phyloP scores from a whole-genome alignment of 345 rosid species.

The Tarenaya hassleriana region DNA sequence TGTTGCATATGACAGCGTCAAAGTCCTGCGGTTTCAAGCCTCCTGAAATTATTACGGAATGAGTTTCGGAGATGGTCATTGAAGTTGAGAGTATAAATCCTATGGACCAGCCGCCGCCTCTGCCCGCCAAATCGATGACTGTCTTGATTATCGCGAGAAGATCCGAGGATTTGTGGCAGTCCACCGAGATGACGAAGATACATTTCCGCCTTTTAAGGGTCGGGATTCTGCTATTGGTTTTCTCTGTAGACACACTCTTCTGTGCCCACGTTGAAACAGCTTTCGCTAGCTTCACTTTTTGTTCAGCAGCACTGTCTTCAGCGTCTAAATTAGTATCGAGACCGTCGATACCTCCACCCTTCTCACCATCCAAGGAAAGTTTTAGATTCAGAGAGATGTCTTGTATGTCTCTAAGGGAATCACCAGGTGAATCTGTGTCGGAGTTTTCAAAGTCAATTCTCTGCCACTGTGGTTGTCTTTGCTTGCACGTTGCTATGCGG shows the following conservation, averaged over 20 bases:
- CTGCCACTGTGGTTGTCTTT: slow-evolving; percentile 72
- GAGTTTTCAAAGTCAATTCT: slow-evolving; percentile 38
- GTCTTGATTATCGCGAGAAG: slow-evolving; percentile 33
- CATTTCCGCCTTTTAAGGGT: slow-evolving; percentile 45
- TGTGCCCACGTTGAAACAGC: slow-evolving; percentile 30
- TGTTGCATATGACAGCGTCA: slow-evolving; percentile 72
- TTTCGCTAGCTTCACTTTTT: slow-evolving; percentile 40
- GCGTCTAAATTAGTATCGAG: slow-evolving; percentile 32
- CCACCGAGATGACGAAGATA: slow-evolving; percentile 56
- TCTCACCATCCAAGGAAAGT: slow-evolving; percentile 66
- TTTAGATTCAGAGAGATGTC: slow-evolving; percentile 64
- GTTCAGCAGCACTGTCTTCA: slow-evolving; percentile 39
- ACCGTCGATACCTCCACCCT: slow-evolving; percentile 32
- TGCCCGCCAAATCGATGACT: slow-evolving; percentile 38
- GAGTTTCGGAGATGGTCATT: slow-evolving; percentile 56
- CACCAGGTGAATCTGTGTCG: slow-evolving; percentile 53
- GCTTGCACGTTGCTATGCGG: slow-evolving; percentile 58
- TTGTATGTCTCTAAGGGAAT: slow-evolving; percentile 59
- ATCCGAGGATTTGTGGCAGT: slow-evolving; percentile 33
- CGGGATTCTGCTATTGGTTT: slow-evolving; percentile 37
- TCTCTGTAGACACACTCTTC: slow-evolving; percentile 34
- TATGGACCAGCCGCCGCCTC: slow-evolving; percentile 28
- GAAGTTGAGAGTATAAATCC: slow-evolving; percentile 67
- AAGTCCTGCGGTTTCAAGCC: slow-evolving; percentile 52
- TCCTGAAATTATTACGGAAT: slow-evolving; percentile 40